Conservation (phyloP, 2,329 filamentous ascomycete species). For the Cladophialophora immunda region DNA sequence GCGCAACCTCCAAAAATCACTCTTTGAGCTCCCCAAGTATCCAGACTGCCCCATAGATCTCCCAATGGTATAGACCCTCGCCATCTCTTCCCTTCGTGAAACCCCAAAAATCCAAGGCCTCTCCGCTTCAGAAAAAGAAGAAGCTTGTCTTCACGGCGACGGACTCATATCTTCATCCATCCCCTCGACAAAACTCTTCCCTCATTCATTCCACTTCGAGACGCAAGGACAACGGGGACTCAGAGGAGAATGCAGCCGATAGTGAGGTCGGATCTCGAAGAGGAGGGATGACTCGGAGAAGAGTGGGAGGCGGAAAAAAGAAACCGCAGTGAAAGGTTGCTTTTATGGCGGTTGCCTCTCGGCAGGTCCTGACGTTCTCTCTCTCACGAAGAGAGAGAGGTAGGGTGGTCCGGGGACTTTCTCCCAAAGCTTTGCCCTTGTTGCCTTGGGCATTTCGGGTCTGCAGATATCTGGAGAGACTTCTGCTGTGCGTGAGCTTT, state of each 20-base stretch:
- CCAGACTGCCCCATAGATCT: conserved; percentile 21
- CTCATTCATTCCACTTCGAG: not conserved
- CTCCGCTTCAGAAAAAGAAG: conserved; percentile 27
- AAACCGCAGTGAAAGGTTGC: conserved; percentile 79
- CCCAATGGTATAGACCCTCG: conserved; percentile 43
- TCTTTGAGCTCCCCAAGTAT: conserved; percentile 25
- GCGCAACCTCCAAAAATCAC: conserved; percentile 49
- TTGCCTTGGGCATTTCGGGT: conserved; percentile 40
- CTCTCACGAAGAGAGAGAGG: conserved; percentile 44
- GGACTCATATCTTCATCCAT: conserved; percentile 94
- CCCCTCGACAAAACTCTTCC: conserved; percentile 32
- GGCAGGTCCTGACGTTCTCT: conserved; percentile 68
- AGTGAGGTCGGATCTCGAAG: conserved; percentile 51
- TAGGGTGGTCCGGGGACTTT: conserved; percentile 98
- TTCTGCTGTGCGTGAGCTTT: conserved; percentile 91
- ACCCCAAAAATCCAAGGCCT: conserved; percentile 46
- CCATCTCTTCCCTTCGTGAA: conserved; percentile 53
- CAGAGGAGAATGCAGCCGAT: conserved; percentile 61
- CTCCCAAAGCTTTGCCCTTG: conserved; percentile 84
- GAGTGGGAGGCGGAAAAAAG: conserved; percentile 61
- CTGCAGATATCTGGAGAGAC: conserved; percentile 40
- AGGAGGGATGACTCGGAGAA: conserved; percentile 43
- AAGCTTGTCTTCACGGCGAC: conserved; percentile 41
- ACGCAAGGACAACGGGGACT: conserved; percentile 31
- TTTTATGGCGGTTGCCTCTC: conserved; percentile 99